phyloP scores from a whole-genome alignment of 805 yeast genomes.

The Kazachstania kunashirensis region DNA sequence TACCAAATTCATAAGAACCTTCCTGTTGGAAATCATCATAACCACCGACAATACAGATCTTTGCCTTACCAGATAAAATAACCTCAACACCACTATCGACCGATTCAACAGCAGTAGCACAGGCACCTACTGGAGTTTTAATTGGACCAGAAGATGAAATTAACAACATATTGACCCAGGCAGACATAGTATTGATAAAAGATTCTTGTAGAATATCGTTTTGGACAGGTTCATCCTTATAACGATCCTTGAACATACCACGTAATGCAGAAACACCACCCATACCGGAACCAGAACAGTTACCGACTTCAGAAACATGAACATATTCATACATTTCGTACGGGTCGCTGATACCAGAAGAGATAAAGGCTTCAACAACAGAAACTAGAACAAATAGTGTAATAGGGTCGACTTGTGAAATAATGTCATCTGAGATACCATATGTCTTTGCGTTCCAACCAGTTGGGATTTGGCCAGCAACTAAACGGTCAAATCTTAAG shows the following conservation, averaged over 20 bases:
- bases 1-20: slow-evolving; percentile 94
- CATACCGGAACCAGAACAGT: slow-evolving; percentile 99
- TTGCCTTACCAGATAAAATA: slow-evolving; percentile 86
- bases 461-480: slow-evolving; percentile 82
- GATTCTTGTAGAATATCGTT: slow-evolving; percentile 97
- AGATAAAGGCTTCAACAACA: slow-evolving; percentile 86
- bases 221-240: slow-evolving; percentile 86
- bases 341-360: slow-evolving; percentile 96
- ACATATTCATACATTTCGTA: slow-evolving; percentile 97
- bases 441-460: slow-evolving; percentile 96
- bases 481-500: slow-evolving; percentile 54
- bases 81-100: slow-evolving; percentile 94
- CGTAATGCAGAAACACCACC: slow-evolving; percentile 97
- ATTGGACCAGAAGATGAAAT: slow-evolving; percentile 97
- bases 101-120: slow-evolving; percentile 98
- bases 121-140: slow-evolving; percentile 99
- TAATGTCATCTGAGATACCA: slow-evolving; percentile 90
- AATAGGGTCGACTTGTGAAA: slow-evolving; percentile 91
- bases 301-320: slow-evolving; percentile 97
- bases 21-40: slow-evolving; percentile 99
- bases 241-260: slow-evolving; percentile 97
- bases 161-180: slow-evolving; percentile 98
- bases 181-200: slow-evolving; percentile 97
- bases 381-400: slow-evolving; percentile 88
- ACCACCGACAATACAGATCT: slow-evolving; percentile 96